Percentiles rank a stretch among this genome's conserved stretches.
Conservation (phyloP, 257 asterid species). For the Solanum virginianum region DNA sequence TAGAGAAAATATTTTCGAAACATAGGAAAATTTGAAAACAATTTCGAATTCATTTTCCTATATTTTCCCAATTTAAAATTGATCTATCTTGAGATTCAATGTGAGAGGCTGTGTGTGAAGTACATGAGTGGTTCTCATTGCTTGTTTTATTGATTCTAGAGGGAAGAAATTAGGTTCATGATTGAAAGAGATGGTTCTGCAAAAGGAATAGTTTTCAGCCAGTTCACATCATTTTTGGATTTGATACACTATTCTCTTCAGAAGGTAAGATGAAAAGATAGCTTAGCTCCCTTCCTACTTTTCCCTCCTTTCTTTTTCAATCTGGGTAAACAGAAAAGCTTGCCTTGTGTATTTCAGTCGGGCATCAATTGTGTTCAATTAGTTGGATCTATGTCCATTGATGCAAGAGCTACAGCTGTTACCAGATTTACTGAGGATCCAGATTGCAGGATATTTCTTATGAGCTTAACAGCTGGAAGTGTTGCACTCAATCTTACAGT, state of each 20-base stretch:
- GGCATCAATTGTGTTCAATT: conserved; percentile 70
- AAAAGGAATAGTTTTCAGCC: conserved; percentile 94
- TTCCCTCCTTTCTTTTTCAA: neutral
- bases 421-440: conserved; percentile 66
- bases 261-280: conserved; percentile 35
- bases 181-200: conserved; percentile 97
- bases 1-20: no score
- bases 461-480: conserved; percentile 97
- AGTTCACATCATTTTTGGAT: conserved; percentile 84
- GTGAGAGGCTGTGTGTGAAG: neutral
- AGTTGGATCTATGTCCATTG: conserved; percentile 88
- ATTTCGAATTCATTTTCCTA: no score
- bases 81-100: neutral
- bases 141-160: conserved; percentile 31
- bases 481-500: conserved; percentile 95
- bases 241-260: conserved; percentile 74
- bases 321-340: neutral
- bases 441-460: conserved; percentile 68
- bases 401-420: conserved; percentile 77
- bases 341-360: conserved; percentile 28
- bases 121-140: neutral
- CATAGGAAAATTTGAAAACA: no score
- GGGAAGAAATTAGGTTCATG: conserved; percentile 90
- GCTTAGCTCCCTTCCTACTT: neutral
- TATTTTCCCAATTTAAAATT: no score